Percentiles rank a stretch among this genome's conserved stretches.
Conservation (phyloP, 2,329 filamentous ascomycete genomes). For the Penicillium sp. region DNA sequence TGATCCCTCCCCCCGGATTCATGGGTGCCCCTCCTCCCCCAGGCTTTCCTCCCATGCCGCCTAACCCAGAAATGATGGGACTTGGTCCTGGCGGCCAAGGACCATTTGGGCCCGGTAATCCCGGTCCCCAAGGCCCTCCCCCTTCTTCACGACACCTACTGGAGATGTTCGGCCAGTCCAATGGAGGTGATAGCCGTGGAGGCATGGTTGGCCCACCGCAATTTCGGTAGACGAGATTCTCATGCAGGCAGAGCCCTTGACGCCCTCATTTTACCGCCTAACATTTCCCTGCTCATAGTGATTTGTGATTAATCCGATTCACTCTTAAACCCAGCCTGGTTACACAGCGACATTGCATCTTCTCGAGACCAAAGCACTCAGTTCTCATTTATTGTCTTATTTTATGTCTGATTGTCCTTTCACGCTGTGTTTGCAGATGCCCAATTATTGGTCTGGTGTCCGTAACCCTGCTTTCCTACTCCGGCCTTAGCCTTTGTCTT, state of each 20-base stretch:
- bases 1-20: conserved; percentile 47
- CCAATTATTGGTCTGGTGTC: conserved; percentile 14
- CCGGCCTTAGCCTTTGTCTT: conserved; percentile 13
- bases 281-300: conserved; percentile 8
- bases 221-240: not conserved
- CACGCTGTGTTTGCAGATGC: conserved; percentile 18
- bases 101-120: conserved; percentile 36
- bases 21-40: conserved; percentile 42
- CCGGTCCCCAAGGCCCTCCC: conserved; percentile 37
- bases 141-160: conserved; percentile 42
- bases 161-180: conserved; percentile 45
- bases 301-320: conserved; percentile 14
- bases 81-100: conserved; percentile 34
- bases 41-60: conserved; percentile 41
- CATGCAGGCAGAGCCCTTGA: not conserved
- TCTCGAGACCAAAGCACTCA: conserved; percentile 18
- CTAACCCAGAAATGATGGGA: conserved; percentile 40
- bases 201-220: conserved; percentile 39
- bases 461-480: conserved; percentile 6
- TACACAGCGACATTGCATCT: conserved; percentile 14
- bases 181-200: conserved; percentile 34
- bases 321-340: conserved; percentile 10
- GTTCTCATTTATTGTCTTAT: conserved; percentile 3
- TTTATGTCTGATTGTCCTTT: not conserved
- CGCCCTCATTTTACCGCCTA: not conserved